These are phyloP conservation scores for Gaeumannomyces tritici DNA, from an alignment of 2,329 filamentous ascomycete genomes.

Conservation along the genomic window DNA sequence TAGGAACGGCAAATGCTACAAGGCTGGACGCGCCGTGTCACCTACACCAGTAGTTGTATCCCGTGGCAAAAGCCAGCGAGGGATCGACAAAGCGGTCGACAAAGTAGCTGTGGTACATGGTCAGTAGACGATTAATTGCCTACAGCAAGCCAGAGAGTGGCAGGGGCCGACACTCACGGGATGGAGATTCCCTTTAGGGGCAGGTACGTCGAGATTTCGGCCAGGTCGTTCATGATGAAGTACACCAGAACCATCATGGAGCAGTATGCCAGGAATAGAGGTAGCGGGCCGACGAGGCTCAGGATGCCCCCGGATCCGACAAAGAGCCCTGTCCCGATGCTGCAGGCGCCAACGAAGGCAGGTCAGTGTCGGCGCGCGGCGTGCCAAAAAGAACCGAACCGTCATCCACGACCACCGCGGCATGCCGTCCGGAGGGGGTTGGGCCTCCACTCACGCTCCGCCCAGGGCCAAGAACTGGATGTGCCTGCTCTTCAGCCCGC, in stretches of 20 bases:
- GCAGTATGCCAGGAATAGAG: slow-evolving; percentile 60
- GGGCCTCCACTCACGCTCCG: slow-evolving; percentile 5
- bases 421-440: too few relatives aligned
- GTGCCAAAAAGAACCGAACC: too few relatives aligned
- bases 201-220: slow-evolving; percentile 45
- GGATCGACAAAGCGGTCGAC: slow-evolving; percentile 45
- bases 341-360: slow-evolving; percentile 2
- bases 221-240: slow-evolving; percentile 41
- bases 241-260: slow-evolving; percentile 43
- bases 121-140: not conserved
- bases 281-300: slow-evolving; percentile 44
- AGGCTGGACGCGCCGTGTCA: slow-evolving; percentile 36
- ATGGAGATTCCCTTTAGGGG: slow-evolving; percentile 47
- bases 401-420: too few relatives aligned
- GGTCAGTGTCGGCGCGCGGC: not conserved
- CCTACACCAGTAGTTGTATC: slow-evolving; percentile 54
- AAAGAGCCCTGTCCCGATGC: slow-evolving; percentile 19
- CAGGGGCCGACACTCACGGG: slow-evolving; percentile 16
- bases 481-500: slow-evolving; percentile 21
- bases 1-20: slow-evolving; percentile 48
- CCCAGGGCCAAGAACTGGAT: slow-evolving; percentile 26
- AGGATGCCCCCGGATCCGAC: slow-evolving; percentile 16
- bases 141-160: slow-evolving; percentile 35
- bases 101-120: slow-evolving; percentile 23
- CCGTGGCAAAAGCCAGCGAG: slow-evolving; percentile 45